These are phyloP conservation scores for Ustanciosporium gigantosporum DNA, from an alignment of 1,284 basidiomycete genomes.

Conservation along the genomic window DNA sequence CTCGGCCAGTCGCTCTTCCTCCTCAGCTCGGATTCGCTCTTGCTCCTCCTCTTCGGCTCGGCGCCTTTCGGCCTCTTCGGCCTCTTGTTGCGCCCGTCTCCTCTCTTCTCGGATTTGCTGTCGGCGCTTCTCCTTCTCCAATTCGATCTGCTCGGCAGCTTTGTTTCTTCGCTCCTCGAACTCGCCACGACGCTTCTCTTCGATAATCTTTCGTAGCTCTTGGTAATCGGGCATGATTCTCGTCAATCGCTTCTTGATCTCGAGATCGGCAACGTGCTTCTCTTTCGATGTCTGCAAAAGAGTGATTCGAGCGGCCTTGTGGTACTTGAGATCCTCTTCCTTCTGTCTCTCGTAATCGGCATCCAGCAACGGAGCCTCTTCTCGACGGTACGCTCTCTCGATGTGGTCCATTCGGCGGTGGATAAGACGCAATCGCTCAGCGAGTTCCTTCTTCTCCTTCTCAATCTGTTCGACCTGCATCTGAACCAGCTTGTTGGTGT, in stretches of 20 bases:
- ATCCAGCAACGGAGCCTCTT: conserved; percentile 82
- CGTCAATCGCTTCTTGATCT: conserved; percentile 76
- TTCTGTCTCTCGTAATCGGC: conserved; percentile 85
- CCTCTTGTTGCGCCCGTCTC: conserved; percentile 36
- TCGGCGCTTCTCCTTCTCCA: conserved; percentile 78
- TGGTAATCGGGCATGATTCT: conserved; percentile 78
- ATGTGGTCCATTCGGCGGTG: conserved; percentile 91
- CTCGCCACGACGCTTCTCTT: conserved; percentile 73
- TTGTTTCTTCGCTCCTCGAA: conserved; percentile 70
- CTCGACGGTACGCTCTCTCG: conserved; percentile 93
- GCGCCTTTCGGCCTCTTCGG: conserved; percentile 50
- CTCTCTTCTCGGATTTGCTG: conserved; percentile 39
- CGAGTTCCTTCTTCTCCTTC: conserved; percentile 91
- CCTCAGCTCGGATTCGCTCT: conserved; percentile 22
- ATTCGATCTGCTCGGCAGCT: conserved; percentile 75
- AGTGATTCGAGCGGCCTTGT: conserved; percentile 64
- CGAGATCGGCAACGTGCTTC: conserved; percentile 73
- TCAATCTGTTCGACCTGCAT: conserved; percentile 78
- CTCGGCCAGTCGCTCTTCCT: conserved; percentile 44
- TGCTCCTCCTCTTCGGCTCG: conserved; percentile 48
- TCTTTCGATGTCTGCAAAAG: conserved; percentile 68
- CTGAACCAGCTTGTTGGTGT: conserved; percentile 84
- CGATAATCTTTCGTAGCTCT: conserved; percentile 68
- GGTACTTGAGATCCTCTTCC: conserved; percentile 72
- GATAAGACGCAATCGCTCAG: conserved; percentile 79